Evolutionary conservation across 371 early-diverging fungal genomes (phyloP).

Genomic region (Haplosporangium sp.): DNA sequence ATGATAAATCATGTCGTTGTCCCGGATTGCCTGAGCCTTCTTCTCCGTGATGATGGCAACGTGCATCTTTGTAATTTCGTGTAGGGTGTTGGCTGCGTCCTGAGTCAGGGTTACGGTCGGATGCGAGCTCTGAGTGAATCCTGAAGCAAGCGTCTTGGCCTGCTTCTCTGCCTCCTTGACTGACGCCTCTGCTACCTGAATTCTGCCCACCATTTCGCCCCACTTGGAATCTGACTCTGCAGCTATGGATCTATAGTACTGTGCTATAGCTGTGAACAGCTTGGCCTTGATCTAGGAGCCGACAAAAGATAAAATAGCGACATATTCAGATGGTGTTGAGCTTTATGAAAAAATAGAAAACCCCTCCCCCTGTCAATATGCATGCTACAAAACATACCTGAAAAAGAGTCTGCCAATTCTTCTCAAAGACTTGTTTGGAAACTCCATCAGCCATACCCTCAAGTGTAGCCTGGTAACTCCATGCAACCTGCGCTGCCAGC

Average conservation of each 20-base stretch:
- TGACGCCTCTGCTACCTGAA: constrained; percentile 78
- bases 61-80: constrained; percentile 72
- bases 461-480: constrained; percentile 75
- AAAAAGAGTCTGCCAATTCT: constrained; percentile 73
- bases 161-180: constrained; percentile 89
- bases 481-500: constrained; percentile 88
- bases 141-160: constrained; percentile 69
- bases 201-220: constrained; percentile 87
- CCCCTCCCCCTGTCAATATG: neutral
- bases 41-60: constrained; percentile 72
- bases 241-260: constrained; percentile 83
- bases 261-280: constrained; percentile 85
- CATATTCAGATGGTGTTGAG: neutral
- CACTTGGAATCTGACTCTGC: constrained; percentile 82
- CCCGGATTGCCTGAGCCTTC: constrained; percentile 70
- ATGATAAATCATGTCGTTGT: constrained; percentile 97
- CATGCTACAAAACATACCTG: constrained; percentile 56
- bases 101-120: constrained; percentile 58
- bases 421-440: constrained; percentile 70
- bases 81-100: constrained; percentile 70
- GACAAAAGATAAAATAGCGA: neutral
- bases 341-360: neutral
- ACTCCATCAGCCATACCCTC: constrained; percentile 75
- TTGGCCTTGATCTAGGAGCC: constrained; percentile 78
- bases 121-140: constrained; percentile 52